These are phyloP conservation scores for Candida multigemmis DNA, from an alignment of 805 yeast genomes.

Conservation along the genomic window DNA sequence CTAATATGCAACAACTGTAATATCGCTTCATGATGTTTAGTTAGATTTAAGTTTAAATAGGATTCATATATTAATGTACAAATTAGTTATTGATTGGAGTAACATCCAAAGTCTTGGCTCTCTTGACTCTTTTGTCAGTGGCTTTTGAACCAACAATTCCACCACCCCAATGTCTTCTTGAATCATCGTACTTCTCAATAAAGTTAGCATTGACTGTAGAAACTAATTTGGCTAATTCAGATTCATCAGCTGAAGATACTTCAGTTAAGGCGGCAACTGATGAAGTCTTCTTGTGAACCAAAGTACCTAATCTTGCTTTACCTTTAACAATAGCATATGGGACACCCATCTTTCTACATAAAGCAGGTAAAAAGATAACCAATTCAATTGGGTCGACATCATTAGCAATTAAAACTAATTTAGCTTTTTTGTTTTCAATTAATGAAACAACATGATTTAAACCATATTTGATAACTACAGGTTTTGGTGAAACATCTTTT, in stretches of 20 bases:
- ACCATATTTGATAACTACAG: constrained; percentile 96
- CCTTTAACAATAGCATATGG: constrained; percentile 88
- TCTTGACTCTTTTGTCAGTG: constrained; percentile 74
- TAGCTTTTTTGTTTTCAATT: constrained; percentile 97
- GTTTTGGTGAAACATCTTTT: constrained; percentile 95
- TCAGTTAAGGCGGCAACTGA: constrained; percentile 97
- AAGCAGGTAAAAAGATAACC: constrained; percentile 95
- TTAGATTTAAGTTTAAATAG: no score
- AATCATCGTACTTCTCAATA: constrained; percentile 87
- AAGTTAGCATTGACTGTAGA: constrained; percentile 93
- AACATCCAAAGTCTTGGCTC: constrained; percentile 46
- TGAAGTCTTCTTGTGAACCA: constrained; percentile 96
- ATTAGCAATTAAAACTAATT: constrained; percentile 94
- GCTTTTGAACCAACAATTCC: constrained; percentile 97
- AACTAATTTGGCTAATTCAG: constrained; percentile 86
- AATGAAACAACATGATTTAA: constrained; percentile 97
- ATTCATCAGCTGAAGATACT: constrained; percentile 89
- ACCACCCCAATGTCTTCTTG: constrained; percentile 99
- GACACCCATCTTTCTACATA: constrained; percentile 98
- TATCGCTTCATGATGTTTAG: no score
- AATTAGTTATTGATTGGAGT: constrained; percentile 11
- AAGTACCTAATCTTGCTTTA: constrained; percentile 80
- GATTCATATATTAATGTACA: no score
- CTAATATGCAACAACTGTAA: no score
- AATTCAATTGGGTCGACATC: constrained; percentile 99